A percentile compares a stretch with the other conserved stretches of the same genome.
Conservation (phyloP, 495 filamentous ascomycete species). For the Penicillium pancosmium region DNA sequence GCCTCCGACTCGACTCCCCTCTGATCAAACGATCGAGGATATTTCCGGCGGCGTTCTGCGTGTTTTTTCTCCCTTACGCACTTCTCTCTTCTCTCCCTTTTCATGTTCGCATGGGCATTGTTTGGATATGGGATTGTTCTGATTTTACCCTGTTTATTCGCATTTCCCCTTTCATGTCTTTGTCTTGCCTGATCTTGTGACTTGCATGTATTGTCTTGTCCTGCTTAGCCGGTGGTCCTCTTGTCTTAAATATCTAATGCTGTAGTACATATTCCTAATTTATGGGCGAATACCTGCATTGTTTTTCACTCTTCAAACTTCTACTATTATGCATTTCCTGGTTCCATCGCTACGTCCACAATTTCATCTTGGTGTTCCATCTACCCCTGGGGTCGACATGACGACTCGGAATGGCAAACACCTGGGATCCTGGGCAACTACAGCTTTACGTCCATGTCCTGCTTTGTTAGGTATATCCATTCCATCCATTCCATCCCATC, state of each 20-base stretch:
- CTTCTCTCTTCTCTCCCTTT: neutral
- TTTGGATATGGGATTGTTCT: too few species aligned
- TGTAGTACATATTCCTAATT: slow-evolving; percentile 30
- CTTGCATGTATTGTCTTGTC: slow-evolving; percentile 4
- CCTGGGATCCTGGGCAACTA: too few species aligned
- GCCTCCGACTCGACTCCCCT: neutral
- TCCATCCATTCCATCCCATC: neutral
- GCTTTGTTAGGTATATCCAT: neutral
- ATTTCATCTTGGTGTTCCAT: too few species aligned
- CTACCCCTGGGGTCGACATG: too few species aligned
- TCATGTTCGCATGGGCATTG: neutral
- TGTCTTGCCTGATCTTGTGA: neutral
- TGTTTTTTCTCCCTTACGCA: neutral
- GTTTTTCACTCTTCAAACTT: neutral
- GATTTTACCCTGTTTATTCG: neutral
- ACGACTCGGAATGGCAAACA: too few species aligned
- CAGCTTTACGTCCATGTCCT: too few species aligned
- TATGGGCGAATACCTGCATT: slow-evolving; percentile 2
- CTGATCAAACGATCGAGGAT: neutral
- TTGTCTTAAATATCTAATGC: slow-evolving; percentile 25
- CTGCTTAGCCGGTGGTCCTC: slow-evolving; percentile 7
- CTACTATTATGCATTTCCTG: neutral
- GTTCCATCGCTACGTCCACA: too few species aligned
- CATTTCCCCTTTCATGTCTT: neutral
- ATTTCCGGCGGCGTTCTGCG: slow-evolving; percentile 3